Base-by-base conservation (phyloP, 2,329 filamentous ascomycete genomes). In the Xylaria sp. region DNA sequence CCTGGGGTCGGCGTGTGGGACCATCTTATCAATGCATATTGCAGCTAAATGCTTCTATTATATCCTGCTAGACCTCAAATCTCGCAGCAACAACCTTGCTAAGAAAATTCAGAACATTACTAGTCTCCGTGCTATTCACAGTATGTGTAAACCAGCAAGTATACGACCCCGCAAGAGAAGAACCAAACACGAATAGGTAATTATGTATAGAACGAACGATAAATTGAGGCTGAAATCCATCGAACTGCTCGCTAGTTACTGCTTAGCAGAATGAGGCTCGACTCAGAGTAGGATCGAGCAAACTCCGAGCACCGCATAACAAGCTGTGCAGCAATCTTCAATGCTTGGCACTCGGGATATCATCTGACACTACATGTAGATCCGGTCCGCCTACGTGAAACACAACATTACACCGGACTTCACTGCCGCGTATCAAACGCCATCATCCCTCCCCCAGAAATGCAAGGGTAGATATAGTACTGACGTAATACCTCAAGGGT, bases 361-460 rank as follows among this genome's bases (percentile, higher is more conserved):
- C 70, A 65, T 73, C 69, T 72, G 68, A 71, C 72, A 18, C 61
- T 70, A 53, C 69, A 53, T 66, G 72, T 67, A 74, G 62, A 72
- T 71, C 72, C 72, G 72, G 72, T 10, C 73, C 72, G 68, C 30
- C 56, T 52, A 72, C 63, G 43, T 67, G 73, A 73, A 74, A 75
- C 73, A 70, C 60, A 60, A 69, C 63, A 53, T 67, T 72, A 69
- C 65, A 71, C 69, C 65, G 70, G 66, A 74, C 69, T 70, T 55
- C 41, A 58, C 43, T 58, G 46, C 39, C 66, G 63, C 18, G 66
- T 58, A 66, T 69, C 63, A 43, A 63, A 48, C 7, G 9, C n/a
- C 25, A 18, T 9, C 32, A 48, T 36, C 50, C 18, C 20, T 20
- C 18, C 36, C 34, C 25, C 36, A 45, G n/a, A 46, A 46, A 57